Conservation (phyloP, 1,284 basidiomycete genomes). For the Trametes polyzona region DNA sequence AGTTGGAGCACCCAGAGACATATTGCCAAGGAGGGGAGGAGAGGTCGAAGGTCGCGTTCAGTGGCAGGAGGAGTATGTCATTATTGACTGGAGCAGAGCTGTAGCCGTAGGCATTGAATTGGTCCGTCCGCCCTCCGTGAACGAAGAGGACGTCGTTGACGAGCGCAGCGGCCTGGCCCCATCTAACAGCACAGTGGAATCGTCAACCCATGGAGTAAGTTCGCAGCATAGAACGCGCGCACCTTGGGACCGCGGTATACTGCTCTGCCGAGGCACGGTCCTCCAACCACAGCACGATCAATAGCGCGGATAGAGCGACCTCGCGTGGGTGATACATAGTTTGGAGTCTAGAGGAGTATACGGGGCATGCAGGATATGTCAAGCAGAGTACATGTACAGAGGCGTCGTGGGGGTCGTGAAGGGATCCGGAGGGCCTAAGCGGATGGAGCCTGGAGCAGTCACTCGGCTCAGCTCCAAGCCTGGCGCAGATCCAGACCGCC, state of each 20-base stretch:
- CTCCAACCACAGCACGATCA: constrained; percentile 22
- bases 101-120: constrained; percentile 70
- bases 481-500: constrained; percentile 16
- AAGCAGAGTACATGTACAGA: constrained; percentile 24
- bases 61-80: constrained; percentile 71
- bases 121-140: constrained; percentile 80
- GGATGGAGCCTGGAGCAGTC: constrained; percentile 17
- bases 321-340: constrained; percentile 21
- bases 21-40: constrained; percentile 70
- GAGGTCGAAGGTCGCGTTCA: constrained; percentile 60
- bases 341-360: constrained; percentile 1
- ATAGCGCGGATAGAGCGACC: constrained; percentile 13
- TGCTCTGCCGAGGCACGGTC: constrained; percentile 22
- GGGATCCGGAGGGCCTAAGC: not conserved
- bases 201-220: not conserved
- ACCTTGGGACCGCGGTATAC: constrained; percentile 35
- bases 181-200: constrained; percentile 51
- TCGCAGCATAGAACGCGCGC: constrained; percentile 1
- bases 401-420: constrained; percentile 25
- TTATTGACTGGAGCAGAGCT: constrained; percentile 72
- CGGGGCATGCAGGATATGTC: constrained; percentile 10
- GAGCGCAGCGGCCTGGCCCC: constrained; percentile 76
- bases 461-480: not conserved
- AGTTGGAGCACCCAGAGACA: constrained; percentile 50
- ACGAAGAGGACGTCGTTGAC: constrained; percentile 68